Conservation (phyloP, 1,284 basidiomycete species). For the Boletellus dicymbophilus region DNA sequence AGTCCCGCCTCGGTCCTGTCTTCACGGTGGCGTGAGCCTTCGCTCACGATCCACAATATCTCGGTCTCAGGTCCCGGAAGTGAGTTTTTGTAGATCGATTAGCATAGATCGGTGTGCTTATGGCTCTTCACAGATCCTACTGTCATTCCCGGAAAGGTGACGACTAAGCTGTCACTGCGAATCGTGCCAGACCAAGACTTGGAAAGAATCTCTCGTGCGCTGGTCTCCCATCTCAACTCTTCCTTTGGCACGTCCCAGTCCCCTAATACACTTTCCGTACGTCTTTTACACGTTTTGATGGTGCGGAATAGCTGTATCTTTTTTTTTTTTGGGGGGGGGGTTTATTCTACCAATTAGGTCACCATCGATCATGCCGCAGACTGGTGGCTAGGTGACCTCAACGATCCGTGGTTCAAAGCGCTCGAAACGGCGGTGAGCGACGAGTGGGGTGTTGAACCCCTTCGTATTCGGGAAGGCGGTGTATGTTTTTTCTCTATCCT, state of each 20-base stretch:
- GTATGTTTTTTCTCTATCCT: conserved; percentile 50
- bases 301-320: neutral
- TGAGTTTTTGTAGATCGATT: conserved; percentile 34
- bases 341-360: conserved; percentile 54
- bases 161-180: conserved; percentile 82
- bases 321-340: too few species aligned
- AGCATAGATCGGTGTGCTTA: neutral
- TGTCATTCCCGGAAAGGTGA: conserved; percentile 83
- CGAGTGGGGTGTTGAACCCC: conserved; percentile 84
- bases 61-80: conserved; percentile 76
- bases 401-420: conserved; percentile 82
- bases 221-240: conserved; percentile 60
- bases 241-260: conserved; percentile 68
- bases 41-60: conserved; percentile 71
- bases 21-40: conserved; percentile 80
- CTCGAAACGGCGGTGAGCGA: conserved; percentile 80
- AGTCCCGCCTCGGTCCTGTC: conserved; percentile 67
- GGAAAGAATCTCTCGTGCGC: conserved; percentile 61
- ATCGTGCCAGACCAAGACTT: conserved; percentile 94
- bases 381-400: conserved; percentile 94
- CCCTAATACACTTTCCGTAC: conserved; percentile 72
- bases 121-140: conserved; percentile 61
- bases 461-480: conserved; percentile 94
- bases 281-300: conserved; percentile 6
- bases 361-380: conserved; percentile 84